Conservation (phyloP, 352 stramenopile species). For the Phytophthora pluvialis region DNA sequence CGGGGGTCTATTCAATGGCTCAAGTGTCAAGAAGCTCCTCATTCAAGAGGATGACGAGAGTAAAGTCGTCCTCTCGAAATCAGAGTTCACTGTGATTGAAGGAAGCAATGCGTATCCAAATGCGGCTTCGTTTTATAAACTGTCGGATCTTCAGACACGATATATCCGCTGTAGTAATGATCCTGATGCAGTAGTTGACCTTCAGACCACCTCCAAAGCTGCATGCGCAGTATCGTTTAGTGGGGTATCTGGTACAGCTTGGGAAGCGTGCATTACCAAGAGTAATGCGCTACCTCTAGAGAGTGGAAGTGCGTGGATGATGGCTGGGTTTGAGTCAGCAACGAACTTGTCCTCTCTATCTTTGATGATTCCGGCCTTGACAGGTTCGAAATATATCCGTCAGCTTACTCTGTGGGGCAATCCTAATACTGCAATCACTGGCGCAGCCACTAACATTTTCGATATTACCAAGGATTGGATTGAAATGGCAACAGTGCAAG, state of each 20-base stretch:
- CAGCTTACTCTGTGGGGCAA: constrained; percentile 60
- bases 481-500: constrained; percentile 37
- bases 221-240: constrained; percentile 29
- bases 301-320: constrained; percentile 60
- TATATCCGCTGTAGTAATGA: constrained; percentile 45
- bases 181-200: constrained; percentile 20
- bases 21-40: constrained; percentile 53
- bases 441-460: constrained; percentile 20
- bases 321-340: constrained; percentile 48
- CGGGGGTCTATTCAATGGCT: constrained; percentile 49
- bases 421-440: constrained; percentile 20
- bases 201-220: not conserved
- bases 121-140: constrained; percentile 41
- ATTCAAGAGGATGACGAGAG: constrained; percentile 75
- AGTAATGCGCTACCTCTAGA: constrained; percentile 34
- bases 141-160: constrained; percentile 28
- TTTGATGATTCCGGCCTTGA: constrained; percentile 51
- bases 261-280: constrained; percentile 54
- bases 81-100: constrained; percentile 52
- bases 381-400: constrained; percentile 51
- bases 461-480: constrained; percentile 48
- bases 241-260: constrained; percentile 11
- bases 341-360: constrained; percentile 50
- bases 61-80: constrained; percentile 57
- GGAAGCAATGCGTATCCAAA: constrained; percentile 55